Percentiles rank a stretch among this genome's conserved stretches.
Conservation (phyloP, 1,284 basidiomycete genomes). For the Phlebopus sp. region DNA sequence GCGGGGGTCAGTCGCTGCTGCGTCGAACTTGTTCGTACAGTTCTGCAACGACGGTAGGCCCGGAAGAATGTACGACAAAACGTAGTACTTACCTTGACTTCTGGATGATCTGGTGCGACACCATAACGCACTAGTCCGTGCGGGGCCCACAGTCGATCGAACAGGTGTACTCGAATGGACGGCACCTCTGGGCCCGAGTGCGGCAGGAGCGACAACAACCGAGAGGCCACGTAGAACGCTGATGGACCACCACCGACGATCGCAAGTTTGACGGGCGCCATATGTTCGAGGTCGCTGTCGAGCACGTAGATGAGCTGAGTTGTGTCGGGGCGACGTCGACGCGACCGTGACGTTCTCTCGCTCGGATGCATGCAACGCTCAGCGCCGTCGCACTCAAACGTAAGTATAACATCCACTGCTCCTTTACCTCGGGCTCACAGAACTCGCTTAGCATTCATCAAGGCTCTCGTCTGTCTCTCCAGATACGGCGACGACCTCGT, state of each 20-base stretch:
- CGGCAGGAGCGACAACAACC: constrained; percentile 68
- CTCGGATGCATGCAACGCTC: constrained; percentile 47
- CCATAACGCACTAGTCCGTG: constrained; percentile 95
- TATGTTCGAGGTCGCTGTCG: constrained; percentile 2
- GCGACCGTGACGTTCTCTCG: background rate
- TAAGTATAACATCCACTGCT: constrained; percentile 27
- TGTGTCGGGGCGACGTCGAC: background rate
- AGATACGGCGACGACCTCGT: constrained; percentile 77
- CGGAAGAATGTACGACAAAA: constrained; percentile 1
- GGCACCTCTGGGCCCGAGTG: constrained; percentile 35
- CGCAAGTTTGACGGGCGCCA: constrained; percentile 59
- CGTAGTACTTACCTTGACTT: constrained; percentile 81
- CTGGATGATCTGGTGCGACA: constrained; percentile 98
- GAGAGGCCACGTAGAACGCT: constrained; percentile 90
- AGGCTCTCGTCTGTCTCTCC: constrained; percentile 68
- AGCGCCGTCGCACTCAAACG: constrained; percentile 47
- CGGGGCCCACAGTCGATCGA: constrained; percentile 91
- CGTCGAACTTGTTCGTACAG: constrained; percentile 94
- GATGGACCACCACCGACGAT: constrained; percentile 91
- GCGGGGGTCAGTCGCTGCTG: constrained; percentile 67
- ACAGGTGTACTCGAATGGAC: constrained; percentile 77
- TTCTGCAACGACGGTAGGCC: constrained; percentile 56
- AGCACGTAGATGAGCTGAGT: background rate
- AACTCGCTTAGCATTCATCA: constrained; percentile 58
- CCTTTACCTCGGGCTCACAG: constrained; percentile 16